Evolutionary conservation across 179 eudicot genomes (phyloP), one percentile per base, ranked within the genome.

Genomic region (Silene noctiflora): DNA sequence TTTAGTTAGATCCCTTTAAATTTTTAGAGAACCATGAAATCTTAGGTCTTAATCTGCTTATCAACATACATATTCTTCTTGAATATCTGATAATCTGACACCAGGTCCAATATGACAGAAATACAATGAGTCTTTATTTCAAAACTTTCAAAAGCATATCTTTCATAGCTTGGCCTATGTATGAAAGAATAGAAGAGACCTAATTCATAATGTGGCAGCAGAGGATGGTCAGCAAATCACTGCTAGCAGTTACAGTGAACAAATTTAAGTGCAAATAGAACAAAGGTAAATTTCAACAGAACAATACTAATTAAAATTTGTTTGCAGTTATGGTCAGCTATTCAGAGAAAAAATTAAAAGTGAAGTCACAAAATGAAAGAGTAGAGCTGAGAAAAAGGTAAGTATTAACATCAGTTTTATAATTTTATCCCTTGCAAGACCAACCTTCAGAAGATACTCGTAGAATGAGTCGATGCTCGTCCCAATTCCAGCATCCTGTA

Each of bases 401-500:
- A 63, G 22, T 27, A 64, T 24, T 4, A 33, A 42, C 73, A 73
- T 2, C 29, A 10, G 46, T 60, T 77, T 67, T 73, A 74, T 77
- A 10, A 39, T 60, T 77, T 63, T 73, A 74, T 77, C 71, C 72
- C 74, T 56, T 27, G 46, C 72, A 33, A 81, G 33, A 84, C 91
- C 70, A 80, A 93, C 99, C 97, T 95, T 95, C 33, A 95, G 84
- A 76, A 95, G 97, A 86, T 95, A 95, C 79, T 95, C 99, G 79
- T 95, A 95, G 85, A 93, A 95, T 76, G 99, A 95, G 87, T 95
- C 99, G 60, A 95, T 93, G 81, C 99, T 95, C 67, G 99, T 95
- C 69, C 99, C 99, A 77, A 95, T 93, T 77, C 99, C 99, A 76
- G 99, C 99, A 87, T 95, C 99, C 99, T 95, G 86, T 83, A 86